Percentiles rank a stretch among this genome's conserved stretches.
phyloP scores from a whole-genome alignment of 2,329 filamentous ascomycete species.

The Tolypocladium pustulatum region DNA sequence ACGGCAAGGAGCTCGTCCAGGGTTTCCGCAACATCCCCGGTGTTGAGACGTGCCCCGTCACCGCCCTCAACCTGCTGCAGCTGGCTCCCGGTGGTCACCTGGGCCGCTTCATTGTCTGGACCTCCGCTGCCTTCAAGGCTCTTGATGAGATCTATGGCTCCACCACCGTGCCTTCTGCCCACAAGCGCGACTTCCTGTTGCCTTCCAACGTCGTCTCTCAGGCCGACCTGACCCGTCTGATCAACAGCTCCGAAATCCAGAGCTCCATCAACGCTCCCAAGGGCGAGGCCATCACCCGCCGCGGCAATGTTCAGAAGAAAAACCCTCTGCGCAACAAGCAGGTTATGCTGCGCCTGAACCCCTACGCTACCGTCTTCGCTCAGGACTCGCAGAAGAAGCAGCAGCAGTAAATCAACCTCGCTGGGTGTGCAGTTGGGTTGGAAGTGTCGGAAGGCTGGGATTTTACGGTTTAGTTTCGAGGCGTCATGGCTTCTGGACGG shows the following conservation, averaged over 20 bases:
- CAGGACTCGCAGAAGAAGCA: slow-evolving; percentile 47
- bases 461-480: slow-evolving; percentile 25
- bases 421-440: slow-evolving; percentile 28
- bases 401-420: slow-evolving; percentile 25
- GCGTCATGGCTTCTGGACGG: slow-evolving; percentile 26
- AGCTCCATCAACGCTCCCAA: slow-evolving; percentile 86
- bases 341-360: slow-evolving; percentile 96
- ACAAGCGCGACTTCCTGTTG: slow-evolving; percentile 99
- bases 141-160: slow-evolving; percentile 96
- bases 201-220: slow-evolving; percentile 87
- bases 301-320: slow-evolving; percentile 94
- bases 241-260: slow-evolving; percentile 99
- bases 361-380: slow-evolving; percentile 83
- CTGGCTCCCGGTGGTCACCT: slow-evolving; percentile 98
- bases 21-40: slow-evolving; percentile 99
- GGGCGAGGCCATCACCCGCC: slow-evolving; percentile 84
- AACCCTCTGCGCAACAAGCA: slow-evolving; percentile 99
- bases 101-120: slow-evolving; percentile 98
- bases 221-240: slow-evolving; percentile 91
- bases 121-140: slow-evolving; percentile 90
- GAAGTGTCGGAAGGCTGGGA: slow-evolving; percentile 12
- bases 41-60: slow-evolving; percentile 93
- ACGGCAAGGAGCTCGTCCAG: slow-evolving; percentile 86
- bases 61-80: slow-evolving; percentile 95
- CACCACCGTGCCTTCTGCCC: slow-evolving; percentile 75